Evolutionary conservation across 2,329 filamentous ascomycete species (phyloP).

Genomic region (Fusarium sarcochroum): DNA sequence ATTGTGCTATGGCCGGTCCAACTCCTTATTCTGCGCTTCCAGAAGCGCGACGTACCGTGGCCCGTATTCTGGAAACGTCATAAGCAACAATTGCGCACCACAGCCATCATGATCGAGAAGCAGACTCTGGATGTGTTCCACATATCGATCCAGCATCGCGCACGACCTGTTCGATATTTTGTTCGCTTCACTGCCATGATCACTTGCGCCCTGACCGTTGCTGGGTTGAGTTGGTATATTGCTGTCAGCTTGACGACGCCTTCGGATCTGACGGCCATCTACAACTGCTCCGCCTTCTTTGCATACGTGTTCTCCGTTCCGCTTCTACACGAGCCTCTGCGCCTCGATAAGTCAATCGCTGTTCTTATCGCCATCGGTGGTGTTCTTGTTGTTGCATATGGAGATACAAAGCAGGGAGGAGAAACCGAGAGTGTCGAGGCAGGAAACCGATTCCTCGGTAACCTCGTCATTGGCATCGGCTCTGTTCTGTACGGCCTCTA

Average conservation of each 20-base stretch:
- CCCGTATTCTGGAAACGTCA: constrained; percentile 83
- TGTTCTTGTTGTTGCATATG: constrained; percentile 95
- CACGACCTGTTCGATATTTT: constrained; percentile 76
- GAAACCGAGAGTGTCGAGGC: constrained; percentile 62
- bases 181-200: constrained; percentile 83
- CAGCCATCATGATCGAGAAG: constrained; percentile 86
- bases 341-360: constrained; percentile 86
- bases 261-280: constrained; percentile 95
- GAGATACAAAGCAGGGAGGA: constrained; percentile 70
- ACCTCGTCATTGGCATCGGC: constrained; percentile 91
- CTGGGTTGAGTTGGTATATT: constrained; percentile 94
- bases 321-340: constrained; percentile 85
- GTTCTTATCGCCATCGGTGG: constrained; percentile 90
- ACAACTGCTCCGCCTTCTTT: constrained; percentile 99
- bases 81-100: constrained; percentile 64
- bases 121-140: constrained; percentile 78
- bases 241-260: constrained; percentile 94
- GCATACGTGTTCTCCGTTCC: constrained; percentile 97
- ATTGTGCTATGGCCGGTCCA: constrained; percentile 88
- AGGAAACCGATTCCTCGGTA: constrained; percentile 82
- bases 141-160: constrained; percentile 52
- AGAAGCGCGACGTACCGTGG: constrained; percentile 86
- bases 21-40: constrained; percentile 82
- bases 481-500: constrained; percentile 96
- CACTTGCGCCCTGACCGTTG: constrained; percentile 88